A percentile compares a stretch with the other conserved stretches of the same genome.
Evolutionary conservation across 331 rosid species (phyloP).

Genomic region (Rhamnella rubrinervis): DNA sequence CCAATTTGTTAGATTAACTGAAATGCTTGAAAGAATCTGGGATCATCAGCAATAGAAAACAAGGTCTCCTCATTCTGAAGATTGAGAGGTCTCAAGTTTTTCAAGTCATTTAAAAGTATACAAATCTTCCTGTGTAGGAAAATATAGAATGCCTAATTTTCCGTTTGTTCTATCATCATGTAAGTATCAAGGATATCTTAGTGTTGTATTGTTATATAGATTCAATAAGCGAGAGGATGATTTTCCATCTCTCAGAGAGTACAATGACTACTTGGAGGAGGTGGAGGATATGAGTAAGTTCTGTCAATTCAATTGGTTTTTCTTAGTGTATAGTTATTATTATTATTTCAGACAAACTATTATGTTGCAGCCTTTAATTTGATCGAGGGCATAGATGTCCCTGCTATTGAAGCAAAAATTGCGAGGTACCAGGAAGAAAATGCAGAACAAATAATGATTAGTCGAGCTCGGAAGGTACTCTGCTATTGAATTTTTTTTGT

Average conservation of each 20-base stretch:
- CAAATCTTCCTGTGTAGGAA: too few species aligned
- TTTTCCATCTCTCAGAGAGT: constrained; percentile 76
- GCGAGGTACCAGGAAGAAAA: constrained; percentile 81
- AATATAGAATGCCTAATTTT: too few species aligned
- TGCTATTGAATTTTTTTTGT: not conserved
- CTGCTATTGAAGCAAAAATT: constrained; percentile 70
- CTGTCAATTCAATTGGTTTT: not conserved
- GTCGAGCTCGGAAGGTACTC: constrained; percentile 83
- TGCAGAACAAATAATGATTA: constrained; percentile 83
- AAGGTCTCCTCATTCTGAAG: too few species aligned
- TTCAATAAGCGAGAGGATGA: constrained; percentile 92
- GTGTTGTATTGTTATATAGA: constrained; percentile 34
- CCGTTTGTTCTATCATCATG: too few species aligned
- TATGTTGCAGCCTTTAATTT: constrained; percentile 60
- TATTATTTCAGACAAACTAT: not conserved
- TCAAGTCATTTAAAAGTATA: too few species aligned
- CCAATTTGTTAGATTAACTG: too few species aligned
- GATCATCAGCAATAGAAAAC: too few species aligned
- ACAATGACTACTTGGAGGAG: constrained; percentile 97
- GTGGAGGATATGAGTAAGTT: constrained; percentile 93
- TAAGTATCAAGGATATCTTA: not conserved
- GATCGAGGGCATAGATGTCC: constrained; percentile 73
- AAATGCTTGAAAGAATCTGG: too few species aligned
- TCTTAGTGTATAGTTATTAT: not conserved
- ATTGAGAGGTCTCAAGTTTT: too few species aligned